phyloP scores from a whole-genome alignment of 768 basidiomycete genomes.

The Phylloporus sp. region DNA sequence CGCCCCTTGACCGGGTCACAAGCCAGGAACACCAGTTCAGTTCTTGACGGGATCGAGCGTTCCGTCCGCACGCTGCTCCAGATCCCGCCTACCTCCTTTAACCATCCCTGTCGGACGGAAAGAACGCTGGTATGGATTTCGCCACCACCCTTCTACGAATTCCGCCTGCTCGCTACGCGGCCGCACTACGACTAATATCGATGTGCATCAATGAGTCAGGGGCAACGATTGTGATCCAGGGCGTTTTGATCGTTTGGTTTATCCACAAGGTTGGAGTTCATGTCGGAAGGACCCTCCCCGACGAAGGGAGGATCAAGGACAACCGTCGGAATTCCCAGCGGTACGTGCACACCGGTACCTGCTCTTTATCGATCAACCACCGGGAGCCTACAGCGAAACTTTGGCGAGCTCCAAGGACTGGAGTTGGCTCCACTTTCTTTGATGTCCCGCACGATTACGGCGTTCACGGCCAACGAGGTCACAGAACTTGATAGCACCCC shows the following conservation, averaged over 20 bases:
- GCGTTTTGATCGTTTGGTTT: not conserved
- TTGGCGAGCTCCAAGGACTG: slow-evolving; percentile 11
- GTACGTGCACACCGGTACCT: slow-evolving; percentile 45
- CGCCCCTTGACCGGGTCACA: not conserved
- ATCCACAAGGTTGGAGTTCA: not conserved
- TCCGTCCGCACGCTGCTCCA: not conserved
- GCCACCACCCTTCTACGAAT: not conserved
- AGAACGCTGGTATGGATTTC: not conserved
- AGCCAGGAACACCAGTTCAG: not conserved
- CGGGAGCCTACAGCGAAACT: slow-evolving; percentile 30
- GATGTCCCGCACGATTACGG: slow-evolving; percentile 56
- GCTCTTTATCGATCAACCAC: slow-evolving; percentile 11
- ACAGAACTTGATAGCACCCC: slow-evolving; percentile 34
- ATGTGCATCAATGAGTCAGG: not conserved
- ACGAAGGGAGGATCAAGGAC: slow-evolving; percentile 2
- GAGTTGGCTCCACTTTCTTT: slow-evolving; percentile 39
- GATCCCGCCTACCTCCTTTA: not conserved
- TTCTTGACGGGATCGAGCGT: not conserved
- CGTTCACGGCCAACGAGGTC: slow-evolving; percentile 42
- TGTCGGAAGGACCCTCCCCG: not conserved
- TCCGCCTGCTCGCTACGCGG: not conserved
- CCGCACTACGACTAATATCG: not conserved
- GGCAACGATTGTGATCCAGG: not conserved
- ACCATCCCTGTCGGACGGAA: not conserved
- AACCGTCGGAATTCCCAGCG: slow-evolving; percentile 6